Evolutionary conservation across 148 eudicot species (phyloP).

Genomic region (Fallopia convolvulus): DNA sequence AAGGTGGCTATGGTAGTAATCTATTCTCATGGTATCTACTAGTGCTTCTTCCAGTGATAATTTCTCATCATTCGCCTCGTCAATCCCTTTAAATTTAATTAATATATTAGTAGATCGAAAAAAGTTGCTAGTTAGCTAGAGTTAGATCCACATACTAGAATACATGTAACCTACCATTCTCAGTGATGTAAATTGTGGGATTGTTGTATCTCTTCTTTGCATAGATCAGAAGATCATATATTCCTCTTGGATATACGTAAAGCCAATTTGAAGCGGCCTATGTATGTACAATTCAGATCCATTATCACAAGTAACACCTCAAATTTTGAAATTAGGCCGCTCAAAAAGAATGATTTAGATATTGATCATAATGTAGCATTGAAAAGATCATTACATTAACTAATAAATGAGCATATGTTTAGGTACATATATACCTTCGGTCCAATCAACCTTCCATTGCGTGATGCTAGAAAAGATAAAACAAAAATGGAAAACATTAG

Average conservation of each 20-base stretch:
- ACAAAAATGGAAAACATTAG: neutral
- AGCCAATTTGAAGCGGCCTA: slow-evolving; percentile 42
- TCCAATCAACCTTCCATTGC: slow-evolving; percentile 47
- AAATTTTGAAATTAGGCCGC: too few relatives aligned
- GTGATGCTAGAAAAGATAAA: slow-evolving; percentile 19
- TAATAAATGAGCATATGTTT: too few relatives aligned
- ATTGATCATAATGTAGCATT: too few relatives aligned
- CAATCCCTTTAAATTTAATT: slow-evolving; percentile 17
- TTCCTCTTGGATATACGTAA: slow-evolving; percentile 16
- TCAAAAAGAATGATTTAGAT: too few relatives aligned
- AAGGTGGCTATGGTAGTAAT: slow-evolving; percentile 43
- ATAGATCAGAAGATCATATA: slow-evolving; percentile 13
- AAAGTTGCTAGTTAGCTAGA: too few relatives aligned
- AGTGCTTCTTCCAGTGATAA: slow-evolving; percentile 23
- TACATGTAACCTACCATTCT: slow-evolving; percentile 9
- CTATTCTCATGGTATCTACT: slow-evolving; percentile 28
- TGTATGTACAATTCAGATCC: too few relatives aligned
- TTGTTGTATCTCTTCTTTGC: slow-evolving; percentile 13
- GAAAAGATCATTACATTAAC: too few relatives aligned
- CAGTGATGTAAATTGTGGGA: slow-evolving; percentile 12
- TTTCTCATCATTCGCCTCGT: slow-evolving; percentile 19
- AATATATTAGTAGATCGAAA: too few relatives aligned
- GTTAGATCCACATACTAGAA: too few relatives aligned
- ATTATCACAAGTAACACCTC: too few relatives aligned
- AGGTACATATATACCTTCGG: slow-evolving; percentile 25